A percentile compares a stretch with the other conserved stretches of the same genome.
These are phyloP conservation scores for Eremochloa ophiuroides DNA, from an alignment of 176 grass and related monocot species.

Conservation along the genomic window DNA sequence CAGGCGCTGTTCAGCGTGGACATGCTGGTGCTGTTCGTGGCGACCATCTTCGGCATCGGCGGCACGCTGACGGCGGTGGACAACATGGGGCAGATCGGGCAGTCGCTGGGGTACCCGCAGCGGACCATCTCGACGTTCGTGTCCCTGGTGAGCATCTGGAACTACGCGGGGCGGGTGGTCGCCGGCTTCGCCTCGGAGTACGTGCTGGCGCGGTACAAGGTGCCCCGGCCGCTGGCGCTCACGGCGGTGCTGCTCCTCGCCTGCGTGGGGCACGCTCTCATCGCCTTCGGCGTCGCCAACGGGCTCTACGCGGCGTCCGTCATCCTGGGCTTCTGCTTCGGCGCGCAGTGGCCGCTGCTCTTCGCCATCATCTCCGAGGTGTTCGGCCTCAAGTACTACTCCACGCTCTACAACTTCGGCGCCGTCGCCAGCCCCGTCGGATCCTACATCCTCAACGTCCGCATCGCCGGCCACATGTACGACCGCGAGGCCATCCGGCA, in stretches of 20 bases:
- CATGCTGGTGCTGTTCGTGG: conserved; percentile 66
- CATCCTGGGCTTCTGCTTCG: conserved; percentile 71
- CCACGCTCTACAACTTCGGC: conserved; percentile 87
- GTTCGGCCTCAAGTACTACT: conserved; percentile 93
- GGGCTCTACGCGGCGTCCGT: conserved; percentile 69
- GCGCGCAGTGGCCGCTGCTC: conserved; percentile 75
- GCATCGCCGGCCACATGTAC: conserved; percentile 32
- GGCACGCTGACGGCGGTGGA: conserved; percentile 82
- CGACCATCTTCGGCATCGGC: conserved; percentile 70
- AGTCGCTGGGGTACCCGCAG: conserved; percentile 67
- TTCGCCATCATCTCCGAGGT: conserved; percentile 84
- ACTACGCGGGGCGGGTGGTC: conserved; percentile 55
- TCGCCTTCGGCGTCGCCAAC: conserved; percentile 49
- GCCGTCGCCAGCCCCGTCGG: conserved; percentile 67
- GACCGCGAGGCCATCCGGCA: conserved; percentile 52
- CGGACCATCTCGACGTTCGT: conserved; percentile 56
- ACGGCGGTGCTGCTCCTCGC: conserved; percentile 44
- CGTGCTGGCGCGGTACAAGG: conserved; percentile 47
- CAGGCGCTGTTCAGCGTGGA: conserved; percentile 82
- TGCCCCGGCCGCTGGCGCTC: conserved; percentile 49
- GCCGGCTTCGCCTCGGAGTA: conserved; percentile 69
- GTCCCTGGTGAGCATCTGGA: conserved; percentile 88
- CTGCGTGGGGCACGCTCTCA: conserved; percentile 55
- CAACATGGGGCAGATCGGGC: conserved; percentile 79
- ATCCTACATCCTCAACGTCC: conserved; percentile 64